Conservation (phyloP, 345 rosid genomes). For the Arabidopsis thaliana region DNA sequence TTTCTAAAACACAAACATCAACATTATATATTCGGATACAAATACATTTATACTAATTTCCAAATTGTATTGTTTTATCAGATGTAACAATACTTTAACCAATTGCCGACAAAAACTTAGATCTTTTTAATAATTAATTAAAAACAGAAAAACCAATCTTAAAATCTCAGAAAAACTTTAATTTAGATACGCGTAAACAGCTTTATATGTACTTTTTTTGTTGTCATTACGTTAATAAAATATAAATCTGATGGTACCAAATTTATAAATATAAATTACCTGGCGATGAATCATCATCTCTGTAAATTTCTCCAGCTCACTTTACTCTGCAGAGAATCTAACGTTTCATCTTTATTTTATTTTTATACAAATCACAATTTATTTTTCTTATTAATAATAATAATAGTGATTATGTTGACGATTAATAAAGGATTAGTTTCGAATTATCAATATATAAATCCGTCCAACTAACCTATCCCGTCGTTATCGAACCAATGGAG, state of each 20-base stretch:
- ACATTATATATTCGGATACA: slow-evolving; percentile 5
- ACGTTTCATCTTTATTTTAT: background rate
- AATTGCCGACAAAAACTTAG: slow-evolving; percentile 31
- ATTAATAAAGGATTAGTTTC: background rate
- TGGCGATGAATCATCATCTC: slow-evolving; percentile 29
- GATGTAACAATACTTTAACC: background rate
- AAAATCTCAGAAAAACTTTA: slow-evolving; percentile 28
- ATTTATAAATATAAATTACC: background rate
- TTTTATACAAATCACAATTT: background rate
- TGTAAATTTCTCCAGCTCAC: slow-evolving; percentile 4
- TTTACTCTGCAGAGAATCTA: slow-evolving; percentile 20
- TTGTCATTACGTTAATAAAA: slow-evolving; percentile 30
- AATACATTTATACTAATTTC: background rate
- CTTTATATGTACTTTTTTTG: slow-evolving; percentile 8
- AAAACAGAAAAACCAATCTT: slow-evolving; percentile 27
- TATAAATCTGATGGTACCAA: slow-evolving; percentile 19
- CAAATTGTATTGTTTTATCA: background rate
- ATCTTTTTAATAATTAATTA: background rate
- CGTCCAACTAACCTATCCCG: slow-evolving; percentile 22
- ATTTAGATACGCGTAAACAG: slow-evolving; percentile 29
- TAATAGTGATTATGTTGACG: background rate
- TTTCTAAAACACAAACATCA: slow-evolving; percentile 12
- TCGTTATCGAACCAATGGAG: slow-evolving; percentile 41
- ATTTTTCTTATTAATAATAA: background rate
- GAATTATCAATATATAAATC: slow-evolving; percentile 29